Evolutionary conservation across 306 rosid genomes (phyloP), one percentile per base, ranked within the genome.

Genomic region (Gastrolobium villosum): DNA sequence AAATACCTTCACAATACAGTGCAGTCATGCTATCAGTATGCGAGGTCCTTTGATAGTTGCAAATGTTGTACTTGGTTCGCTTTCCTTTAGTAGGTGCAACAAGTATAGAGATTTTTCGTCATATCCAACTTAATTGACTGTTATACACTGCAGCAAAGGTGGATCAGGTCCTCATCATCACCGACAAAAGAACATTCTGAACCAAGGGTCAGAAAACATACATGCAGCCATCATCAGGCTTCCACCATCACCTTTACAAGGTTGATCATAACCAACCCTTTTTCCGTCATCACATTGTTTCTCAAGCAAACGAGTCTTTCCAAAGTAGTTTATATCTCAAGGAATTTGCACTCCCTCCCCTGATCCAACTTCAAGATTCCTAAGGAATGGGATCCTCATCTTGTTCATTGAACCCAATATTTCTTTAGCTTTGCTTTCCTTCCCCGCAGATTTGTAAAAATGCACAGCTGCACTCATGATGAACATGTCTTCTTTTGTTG

Each of bases 381-480:
- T 83, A 64, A 94, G 85, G 79, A 94, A 88, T 41, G 84, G 76
- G 46, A 92, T 71, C 13, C 87, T 66, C 85, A 64, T 64, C 34
- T 26, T 81, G 35, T 87, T 74, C 96, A 94, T 89, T 11, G 85
- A 85, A 72, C 72, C 67, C 87, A 92, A 68, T 72, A 92, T 50
- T 64, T 77, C 88, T 34, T 81, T 74, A 72, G 94, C 93, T 88
- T 89, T 81, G 45, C 70, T 67, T 61, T 82, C 89, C 28, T 74
- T 86, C 53, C 97, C 93, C 0, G 82, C 86, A 44, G 82, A 75
- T 80, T 57, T 90, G 72, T 90, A 92, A 37, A 92, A 72, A 76
- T 87, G 96, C 79, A 90, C 95, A 44, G 86, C 98, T 37, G 93
- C 93, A 84, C 97, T 94, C 91, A 86, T 61, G 70, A 92, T 83